Base-by-base conservation (phyloP, 2,329 filamentous ascomycete genomes). In the Nemania diffusa region DNA sequence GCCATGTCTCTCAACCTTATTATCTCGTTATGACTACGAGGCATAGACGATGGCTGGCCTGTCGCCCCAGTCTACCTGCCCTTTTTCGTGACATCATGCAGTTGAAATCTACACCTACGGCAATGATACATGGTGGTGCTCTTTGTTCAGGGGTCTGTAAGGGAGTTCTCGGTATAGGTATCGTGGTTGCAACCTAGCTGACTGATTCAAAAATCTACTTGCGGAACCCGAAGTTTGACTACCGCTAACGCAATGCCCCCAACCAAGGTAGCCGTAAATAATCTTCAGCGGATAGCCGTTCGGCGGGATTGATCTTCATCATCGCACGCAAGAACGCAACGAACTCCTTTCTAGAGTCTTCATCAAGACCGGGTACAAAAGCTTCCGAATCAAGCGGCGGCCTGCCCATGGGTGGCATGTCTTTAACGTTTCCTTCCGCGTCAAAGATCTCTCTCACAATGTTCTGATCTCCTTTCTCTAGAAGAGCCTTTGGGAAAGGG, bases 401-500 rank as follows among this genome's bases (percentile, higher is more conserved):
- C 24, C 24, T 40, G 2, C n/a, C 20, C 26, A 37, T 46, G 5
- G n/a, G 46, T 17, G 13, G n/a, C n/a, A 2, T 22, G 29, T 37
- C 56, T 24, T 56, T 65, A 13, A 65, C 24, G 13, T 20, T 53
- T 8, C 62, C 62, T 26, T 59, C 37, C 3, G 46, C 56, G 6
- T 65, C 56, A 15, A 65, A 55, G 9, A 59, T 40, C 2, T 26
- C 15, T 20, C 20, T n/a, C 11, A 70, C 68, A 1, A 64, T 27
- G 7, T 69, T 69, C 27, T 26, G 37, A 24, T 66, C 37, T 24
- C 67, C 70, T 61, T 56, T 57, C 17, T 68, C 69, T 6, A 73
- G 62, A 11, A 74, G 62, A 17, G 34, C 20, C 46, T 42, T 20
- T 20, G 72, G 72, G 51, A 72, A 71, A 11, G 66, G 66, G 5